Evolutionary conservation across 2,329 filamentous ascomycete species (phyloP).

Genomic region (Curvularia eragrostidis): DNA sequence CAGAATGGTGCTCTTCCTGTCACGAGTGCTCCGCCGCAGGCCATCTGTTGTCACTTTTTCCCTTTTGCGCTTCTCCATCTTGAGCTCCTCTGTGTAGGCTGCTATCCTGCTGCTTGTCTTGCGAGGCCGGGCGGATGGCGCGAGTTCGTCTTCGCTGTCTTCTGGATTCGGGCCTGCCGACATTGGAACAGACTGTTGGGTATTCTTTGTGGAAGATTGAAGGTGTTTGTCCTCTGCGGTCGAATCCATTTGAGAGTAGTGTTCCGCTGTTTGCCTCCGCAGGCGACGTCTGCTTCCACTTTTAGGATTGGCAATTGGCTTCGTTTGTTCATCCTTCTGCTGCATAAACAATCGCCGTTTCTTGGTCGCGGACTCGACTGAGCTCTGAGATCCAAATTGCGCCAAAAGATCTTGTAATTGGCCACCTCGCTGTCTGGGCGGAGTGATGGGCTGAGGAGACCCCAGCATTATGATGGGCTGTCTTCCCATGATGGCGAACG

Average conservation of each 20-base stretch:
- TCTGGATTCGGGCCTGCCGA: conserved; percentile 7
- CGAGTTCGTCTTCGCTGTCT: conserved; percentile 38
- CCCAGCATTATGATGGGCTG: conserved; percentile 22
- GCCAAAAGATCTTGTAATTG: conserved; percentile 35
- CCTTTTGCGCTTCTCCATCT: conserved; percentile 42
- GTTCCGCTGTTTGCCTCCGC: conserved; percentile 8
- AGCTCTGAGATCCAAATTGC: conserved; percentile 40
- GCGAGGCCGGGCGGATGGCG: conserved; percentile 18
- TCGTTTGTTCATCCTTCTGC: conserved; percentile 1
- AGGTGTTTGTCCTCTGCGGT: conserved; percentile 6
- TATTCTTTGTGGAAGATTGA: conserved; percentile 4
- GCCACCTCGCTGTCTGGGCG: conserved; percentile 34
- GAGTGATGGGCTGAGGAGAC: conserved; percentile 33
- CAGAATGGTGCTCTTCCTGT: conserved; percentile 37
- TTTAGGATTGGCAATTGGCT: background rate
- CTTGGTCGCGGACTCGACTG: conserved; percentile 43
- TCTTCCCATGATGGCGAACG: conserved; percentile 26
- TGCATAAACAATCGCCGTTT: conserved; percentile 27
- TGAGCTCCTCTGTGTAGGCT: conserved; percentile 34
- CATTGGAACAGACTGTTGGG: background rate
- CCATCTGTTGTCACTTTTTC: conserved; percentile 17
- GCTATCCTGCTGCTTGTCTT: conserved; percentile 22
- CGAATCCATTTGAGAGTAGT: conserved; percentile 14
- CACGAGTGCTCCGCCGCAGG: conserved; percentile 34
- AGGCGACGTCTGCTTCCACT: conserved; percentile 22